Evolutionary conservation across 1,139 yeast genomes (phyloP).

Genomic region (Kodamaea alishanica): DNA sequence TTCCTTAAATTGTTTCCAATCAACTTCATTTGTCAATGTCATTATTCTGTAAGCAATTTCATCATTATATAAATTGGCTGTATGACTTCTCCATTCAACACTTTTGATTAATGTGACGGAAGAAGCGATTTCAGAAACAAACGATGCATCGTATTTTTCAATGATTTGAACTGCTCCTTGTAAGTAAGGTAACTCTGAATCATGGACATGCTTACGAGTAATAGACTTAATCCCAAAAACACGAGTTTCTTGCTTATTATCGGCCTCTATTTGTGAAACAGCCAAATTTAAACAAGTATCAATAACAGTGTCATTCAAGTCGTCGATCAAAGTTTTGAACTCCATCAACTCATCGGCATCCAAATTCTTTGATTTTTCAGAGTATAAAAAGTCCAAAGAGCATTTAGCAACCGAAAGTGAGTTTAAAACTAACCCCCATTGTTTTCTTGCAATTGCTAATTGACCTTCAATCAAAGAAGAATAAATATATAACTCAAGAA

Average conservation of each 20-base stretch:
- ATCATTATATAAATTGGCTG: conserved; percentile 66
- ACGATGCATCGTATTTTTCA: conserved; percentile 35
- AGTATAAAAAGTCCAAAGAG: conserved; percentile 49
- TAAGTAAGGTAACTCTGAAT: conserved; percentile 33
- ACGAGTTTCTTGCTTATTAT: conserved; percentile 3
- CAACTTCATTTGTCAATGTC: conserved; percentile 42
- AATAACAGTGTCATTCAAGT: conserved; percentile 55
- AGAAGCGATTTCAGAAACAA: conserved; percentile 35
- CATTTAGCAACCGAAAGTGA: conserved; percentile 61
- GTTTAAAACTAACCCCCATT: conserved; percentile 53
- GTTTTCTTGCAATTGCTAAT: conserved; percentile 52
- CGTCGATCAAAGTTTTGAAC: conserved; percentile 48
- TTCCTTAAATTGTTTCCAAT: conserved; percentile 19
- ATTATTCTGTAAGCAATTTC: conserved; percentile 64
- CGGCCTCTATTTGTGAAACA: conserved; percentile 37
- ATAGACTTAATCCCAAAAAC: conserved; percentile 28
- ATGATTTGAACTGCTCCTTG: conserved; percentile 37
- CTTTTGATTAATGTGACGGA: conserved; percentile 28
- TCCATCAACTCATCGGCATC: conserved; percentile 19
- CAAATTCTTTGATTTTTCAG: conserved; percentile 10
- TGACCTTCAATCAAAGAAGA: conserved; percentile 60
- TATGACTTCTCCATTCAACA: conserved; percentile 69
- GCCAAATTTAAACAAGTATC: conserved; percentile 69
- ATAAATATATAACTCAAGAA: conserved; percentile 59
- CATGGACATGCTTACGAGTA: conserved; percentile 42